Evolutionary conservation across 805 yeast genomes (phyloP).

Genomic region (Candida oleophila): DNA sequence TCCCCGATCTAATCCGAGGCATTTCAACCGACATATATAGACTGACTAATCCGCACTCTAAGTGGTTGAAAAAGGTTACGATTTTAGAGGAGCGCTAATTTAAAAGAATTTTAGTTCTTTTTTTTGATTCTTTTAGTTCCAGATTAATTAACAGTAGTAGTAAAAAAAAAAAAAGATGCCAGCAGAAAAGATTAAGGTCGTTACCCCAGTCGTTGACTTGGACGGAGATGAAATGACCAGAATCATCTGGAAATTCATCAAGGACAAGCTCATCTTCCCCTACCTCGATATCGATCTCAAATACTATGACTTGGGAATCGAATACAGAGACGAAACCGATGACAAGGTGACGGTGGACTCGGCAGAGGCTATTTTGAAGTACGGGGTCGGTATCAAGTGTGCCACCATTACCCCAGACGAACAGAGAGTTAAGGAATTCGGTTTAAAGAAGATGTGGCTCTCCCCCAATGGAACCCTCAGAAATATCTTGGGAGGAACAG

Average conservation of each 20-base stretch:
- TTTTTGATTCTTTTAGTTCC: too few species aligned
- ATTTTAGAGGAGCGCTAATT: too few species aligned
- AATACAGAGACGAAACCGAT: constrained; percentile 81
- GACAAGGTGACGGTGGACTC: constrained; percentile 89
- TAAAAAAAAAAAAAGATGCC: constrained; percentile 2
- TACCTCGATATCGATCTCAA: constrained; percentile 83
- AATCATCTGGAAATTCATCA: constrained; percentile 90
- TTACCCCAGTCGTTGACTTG: constrained; percentile 91
- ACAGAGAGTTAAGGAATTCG: constrained; percentile 88
- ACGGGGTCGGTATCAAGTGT: constrained; percentile 94
- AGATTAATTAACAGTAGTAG: neutral
- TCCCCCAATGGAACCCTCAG: constrained; percentile 97
- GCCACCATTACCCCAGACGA: constrained; percentile 99
- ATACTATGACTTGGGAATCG: constrained; percentile 88
- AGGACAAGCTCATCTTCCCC: constrained; percentile 81
- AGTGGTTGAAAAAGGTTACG: neutral
- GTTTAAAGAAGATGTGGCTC: constrained; percentile 93
- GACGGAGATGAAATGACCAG: constrained; percentile 98
- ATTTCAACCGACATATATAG: neutral
- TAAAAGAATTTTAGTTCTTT: too few species aligned
- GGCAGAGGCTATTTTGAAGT: constrained; percentile 83
- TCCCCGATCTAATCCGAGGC: neutral
- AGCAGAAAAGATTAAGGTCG: constrained; percentile 64
- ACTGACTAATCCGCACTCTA: neutral
- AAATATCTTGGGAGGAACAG: constrained; percentile 94